Evolutionary conservation across 129 eudicot genomes (phyloP).

Genomic region (Erigeron canadensis): DNA sequence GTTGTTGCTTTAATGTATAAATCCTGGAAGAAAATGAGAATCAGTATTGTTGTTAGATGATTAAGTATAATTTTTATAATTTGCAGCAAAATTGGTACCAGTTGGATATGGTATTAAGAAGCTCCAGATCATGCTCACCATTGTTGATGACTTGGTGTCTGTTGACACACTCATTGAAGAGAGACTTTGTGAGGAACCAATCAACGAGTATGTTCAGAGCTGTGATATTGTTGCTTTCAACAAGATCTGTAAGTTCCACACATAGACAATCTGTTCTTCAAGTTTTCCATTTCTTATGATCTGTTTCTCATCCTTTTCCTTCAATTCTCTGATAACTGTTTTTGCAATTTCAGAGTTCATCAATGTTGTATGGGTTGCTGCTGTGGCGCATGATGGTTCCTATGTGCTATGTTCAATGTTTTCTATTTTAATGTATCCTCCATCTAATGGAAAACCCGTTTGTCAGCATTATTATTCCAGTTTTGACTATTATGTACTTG

Average conservation of each 20-base stretch:
- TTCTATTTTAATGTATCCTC: not conserved
- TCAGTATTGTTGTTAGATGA: not conserved
- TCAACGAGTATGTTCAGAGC: conserved; percentile 83
- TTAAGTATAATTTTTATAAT: not conserved
- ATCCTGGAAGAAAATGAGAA: not conserved
- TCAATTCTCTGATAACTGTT: not conserved
- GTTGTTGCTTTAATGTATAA: not conserved
- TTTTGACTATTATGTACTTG: conserved; percentile 10
- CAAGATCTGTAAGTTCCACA: conserved; percentile 62
- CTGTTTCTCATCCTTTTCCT: not conserved
- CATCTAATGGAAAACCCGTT: not conserved
- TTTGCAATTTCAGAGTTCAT: conserved; percentile 27
- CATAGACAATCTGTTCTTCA: not conserved
- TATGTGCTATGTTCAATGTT: not conserved
- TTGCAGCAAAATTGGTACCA: conserved; percentile 79
- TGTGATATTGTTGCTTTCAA: conserved; percentile 97
- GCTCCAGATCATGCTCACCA: conserved; percentile 85
- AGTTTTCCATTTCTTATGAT: not conserved
- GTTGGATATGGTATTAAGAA: conserved; percentile 98
- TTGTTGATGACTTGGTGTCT: conserved; percentile 91
- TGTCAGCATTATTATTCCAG: conserved; percentile 3
- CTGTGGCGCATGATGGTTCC: not conserved
- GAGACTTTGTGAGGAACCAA: conserved; percentile 58
- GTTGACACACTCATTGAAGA: conserved; percentile 81
- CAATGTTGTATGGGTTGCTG: conserved; percentile 1